Conservation (phyloP, 2,329 filamentous ascomycete genomes). For the Neodidymelliopsis sp. region DNA sequence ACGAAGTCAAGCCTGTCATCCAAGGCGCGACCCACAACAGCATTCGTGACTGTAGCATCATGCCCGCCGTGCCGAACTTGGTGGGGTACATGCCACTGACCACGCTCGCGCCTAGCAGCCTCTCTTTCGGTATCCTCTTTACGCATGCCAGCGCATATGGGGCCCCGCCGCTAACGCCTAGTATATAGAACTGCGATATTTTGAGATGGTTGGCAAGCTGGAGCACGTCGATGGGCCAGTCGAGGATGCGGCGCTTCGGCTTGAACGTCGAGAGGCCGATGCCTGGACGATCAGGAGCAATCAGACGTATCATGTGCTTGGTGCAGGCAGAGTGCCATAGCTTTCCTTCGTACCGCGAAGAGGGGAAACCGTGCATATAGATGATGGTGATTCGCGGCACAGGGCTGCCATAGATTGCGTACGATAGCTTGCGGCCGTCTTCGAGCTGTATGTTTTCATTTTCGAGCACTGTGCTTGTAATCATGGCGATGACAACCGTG, state of each 20-base stretch:
- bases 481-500: slow-evolving; percentile 6
- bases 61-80: slow-evolving; percentile 35
- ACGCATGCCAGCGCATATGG: slow-evolving; percentile 59
- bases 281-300: slow-evolving; percentile 55
- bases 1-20: slow-evolving; percentile 28
- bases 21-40: slow-evolving; percentile 38
- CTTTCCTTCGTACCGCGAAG: slow-evolving; percentile 53
- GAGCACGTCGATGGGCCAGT: slow-evolving; percentile 54
- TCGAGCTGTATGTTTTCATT: slow-evolving; percentile 36
- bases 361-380: slow-evolving; percentile 55
- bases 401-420: slow-evolving; percentile 53
- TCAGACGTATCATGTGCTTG: slow-evolving; percentile 49
- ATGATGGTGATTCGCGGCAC: slow-evolving; percentile 52
- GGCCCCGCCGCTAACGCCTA: slow-evolving; percentile 57
- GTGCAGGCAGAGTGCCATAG: slow-evolving; percentile 44
- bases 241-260: slow-evolving; percentile 47
- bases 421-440: slow-evolving; percentile 53
- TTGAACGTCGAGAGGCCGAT: slow-evolving; percentile 53
- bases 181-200: slow-evolving; percentile 52
- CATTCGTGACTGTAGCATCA: slow-evolving; percentile 32
- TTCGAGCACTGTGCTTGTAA: slow-evolving; percentile 28
- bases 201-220: slow-evolving; percentile 52
- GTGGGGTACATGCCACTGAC: slow-evolving; percentile 38
- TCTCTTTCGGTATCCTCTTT: slow-evolving; percentile 43
- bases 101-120: slow-evolving; percentile 34